Evolutionary conservation across 177 flowering plant genomes (phyloP).

Genomic region (Vitis hybrid): DNA sequence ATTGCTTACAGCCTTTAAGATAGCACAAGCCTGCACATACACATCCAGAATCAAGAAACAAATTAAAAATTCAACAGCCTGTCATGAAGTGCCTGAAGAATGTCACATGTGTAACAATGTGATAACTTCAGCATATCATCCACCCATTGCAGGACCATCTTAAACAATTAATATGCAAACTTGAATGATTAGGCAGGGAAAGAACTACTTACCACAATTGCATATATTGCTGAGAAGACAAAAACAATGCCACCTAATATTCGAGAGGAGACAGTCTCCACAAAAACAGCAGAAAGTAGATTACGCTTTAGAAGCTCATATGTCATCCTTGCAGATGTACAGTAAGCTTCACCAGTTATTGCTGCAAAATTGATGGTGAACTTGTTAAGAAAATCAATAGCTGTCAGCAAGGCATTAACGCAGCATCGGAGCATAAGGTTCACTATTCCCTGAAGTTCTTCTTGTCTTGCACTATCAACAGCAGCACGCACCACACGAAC

Average conservation of each 20-base stretch:
- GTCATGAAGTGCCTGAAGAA: not conserved
- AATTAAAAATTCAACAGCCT: not conserved
- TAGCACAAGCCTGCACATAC: constrained; percentile 65
- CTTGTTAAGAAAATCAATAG: constrained; percentile 80
- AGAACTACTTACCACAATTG: constrained; percentile 56
- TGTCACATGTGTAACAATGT: not conserved
- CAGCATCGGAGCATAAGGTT: constrained; percentile 59
- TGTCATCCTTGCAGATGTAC: constrained; percentile 81
- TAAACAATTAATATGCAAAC: not conserved
- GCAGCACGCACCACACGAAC: constrained; percentile 75
- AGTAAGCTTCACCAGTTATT: constrained; percentile 82
- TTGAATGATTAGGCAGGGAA: not conserved
- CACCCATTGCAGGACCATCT: not conserved
- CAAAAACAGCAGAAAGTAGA: constrained; percentile 83
- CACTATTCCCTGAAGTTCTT: constrained; percentile 57
- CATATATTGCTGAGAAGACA: constrained; percentile 71
- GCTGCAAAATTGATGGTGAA: constrained; percentile 90
- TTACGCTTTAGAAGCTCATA: constrained; percentile 80
- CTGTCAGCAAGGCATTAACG: constrained; percentile 50
- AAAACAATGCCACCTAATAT: constrained; percentile 64
- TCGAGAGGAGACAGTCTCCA: constrained; percentile 80
- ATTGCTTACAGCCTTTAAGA: constrained; percentile 49
- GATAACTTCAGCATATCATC: not conserved
- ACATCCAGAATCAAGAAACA: constrained; percentile 6
- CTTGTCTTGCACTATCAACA: constrained; percentile 68